phyloP scores from a whole-genome alignment of 768 basidiomycete genomes.

The Pleurotus ostreatus region DNA sequence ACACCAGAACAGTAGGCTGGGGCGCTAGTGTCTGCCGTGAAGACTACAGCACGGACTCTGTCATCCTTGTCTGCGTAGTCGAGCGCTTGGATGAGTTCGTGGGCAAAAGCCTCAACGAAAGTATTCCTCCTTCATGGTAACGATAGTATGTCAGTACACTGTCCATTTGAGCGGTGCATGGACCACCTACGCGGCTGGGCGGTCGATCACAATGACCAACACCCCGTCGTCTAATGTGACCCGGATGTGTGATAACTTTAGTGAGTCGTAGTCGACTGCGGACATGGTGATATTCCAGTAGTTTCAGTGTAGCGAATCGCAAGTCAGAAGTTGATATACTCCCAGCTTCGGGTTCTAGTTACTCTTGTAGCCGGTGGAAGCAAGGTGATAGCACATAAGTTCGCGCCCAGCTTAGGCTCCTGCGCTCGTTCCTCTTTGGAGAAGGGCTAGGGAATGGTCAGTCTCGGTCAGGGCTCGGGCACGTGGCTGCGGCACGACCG shows the following conservation, averaged over 20 bases:
- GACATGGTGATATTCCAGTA: background rate
- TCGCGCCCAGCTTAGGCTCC: background rate
- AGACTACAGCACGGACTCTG: conserved; percentile 44
- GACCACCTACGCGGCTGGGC: conserved; percentile 38
- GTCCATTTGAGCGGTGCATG: background rate
- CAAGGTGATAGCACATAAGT: background rate
- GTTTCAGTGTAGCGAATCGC: background rate
- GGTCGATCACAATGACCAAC: conserved; percentile 40
- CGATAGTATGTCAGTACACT: background rate
- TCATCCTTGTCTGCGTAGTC: conserved; percentile 48
- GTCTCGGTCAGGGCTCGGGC: too few species aligned
- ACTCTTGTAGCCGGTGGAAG: background rate
- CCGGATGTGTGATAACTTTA: conserved; percentile 38
- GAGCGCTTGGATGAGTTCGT: conserved; percentile 40
- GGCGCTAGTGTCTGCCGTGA: conserved; percentile 48
- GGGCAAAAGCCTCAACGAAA: conserved; percentile 26
- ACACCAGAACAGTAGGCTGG: conserved; percentile 56
- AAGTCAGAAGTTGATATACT: background rate
- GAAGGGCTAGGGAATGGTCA: too few species aligned
- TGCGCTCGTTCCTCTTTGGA: too few species aligned
- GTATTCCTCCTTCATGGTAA: conserved; percentile 38
- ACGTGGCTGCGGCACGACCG: too few species aligned
- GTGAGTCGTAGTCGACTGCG: conserved; percentile 23
- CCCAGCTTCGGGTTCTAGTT: background rate
- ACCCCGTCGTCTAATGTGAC: conserved; percentile 40